phyloP scores from a whole-genome alignment of 257 asterid genomes.

The Catharanthus roseus region DNA sequence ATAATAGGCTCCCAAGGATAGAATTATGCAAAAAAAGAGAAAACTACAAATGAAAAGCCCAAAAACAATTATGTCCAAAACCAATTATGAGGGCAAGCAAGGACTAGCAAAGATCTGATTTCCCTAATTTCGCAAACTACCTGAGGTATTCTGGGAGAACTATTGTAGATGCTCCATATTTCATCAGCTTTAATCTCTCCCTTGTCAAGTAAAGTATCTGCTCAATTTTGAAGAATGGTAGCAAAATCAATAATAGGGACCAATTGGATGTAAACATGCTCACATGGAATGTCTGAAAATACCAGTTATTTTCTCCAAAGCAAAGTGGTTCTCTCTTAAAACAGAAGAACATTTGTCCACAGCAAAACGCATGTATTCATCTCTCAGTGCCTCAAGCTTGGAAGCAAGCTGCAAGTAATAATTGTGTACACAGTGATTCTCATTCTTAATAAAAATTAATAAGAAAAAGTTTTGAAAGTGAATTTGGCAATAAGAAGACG shows the following conservation, averaged over 20 bases:
- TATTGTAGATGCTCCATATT: conserved; percentile 67
- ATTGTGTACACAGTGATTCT: background rate
- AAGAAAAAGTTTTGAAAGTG: background rate
- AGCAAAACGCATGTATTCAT: conserved; percentile 85
- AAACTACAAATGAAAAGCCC: no score
- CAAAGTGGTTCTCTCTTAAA: conserved; percentile 57
- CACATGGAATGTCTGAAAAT: conserved; percentile 5
- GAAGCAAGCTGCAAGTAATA: conserved; percentile 63
- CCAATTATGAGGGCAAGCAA: background rate
- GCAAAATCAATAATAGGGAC: conserved; percentile 23
- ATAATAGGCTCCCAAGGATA: background rate
- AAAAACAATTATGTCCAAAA: background rate
- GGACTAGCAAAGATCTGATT: background rate
- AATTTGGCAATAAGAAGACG: conserved; percentile 5
- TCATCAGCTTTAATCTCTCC: conserved; percentile 89
- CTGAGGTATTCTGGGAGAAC: conserved; percentile 67
- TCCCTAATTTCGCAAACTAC: conserved; percentile 26
- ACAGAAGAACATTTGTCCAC: conserved; percentile 73
- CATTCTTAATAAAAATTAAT: background rate
- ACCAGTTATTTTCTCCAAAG: conserved; percentile 93
- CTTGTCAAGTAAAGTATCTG: conserved; percentile 79
- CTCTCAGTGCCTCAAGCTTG: conserved; percentile 91
- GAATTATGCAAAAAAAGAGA: background rate
- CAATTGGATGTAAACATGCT: background rate
- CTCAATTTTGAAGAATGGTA: conserved; percentile 26